phyloP scores from a whole-genome alignment of 768 basidiomycete species.

The Ephemerocybe angulata region DNA sequence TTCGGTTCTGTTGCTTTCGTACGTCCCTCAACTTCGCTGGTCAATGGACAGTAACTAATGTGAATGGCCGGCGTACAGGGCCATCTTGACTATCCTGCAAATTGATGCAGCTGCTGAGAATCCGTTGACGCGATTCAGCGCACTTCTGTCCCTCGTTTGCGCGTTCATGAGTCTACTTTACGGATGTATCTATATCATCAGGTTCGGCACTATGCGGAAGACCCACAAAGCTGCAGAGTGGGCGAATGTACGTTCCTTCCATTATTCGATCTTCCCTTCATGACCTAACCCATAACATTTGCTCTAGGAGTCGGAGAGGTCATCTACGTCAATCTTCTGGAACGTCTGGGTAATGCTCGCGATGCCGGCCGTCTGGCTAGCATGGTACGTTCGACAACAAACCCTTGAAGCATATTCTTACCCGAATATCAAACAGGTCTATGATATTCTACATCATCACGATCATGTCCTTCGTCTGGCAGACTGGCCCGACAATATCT shows the following conservation, averaged over 20 bases:
- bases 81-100: conserved; percentile 19
- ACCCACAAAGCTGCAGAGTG: conserved; percentile 58
- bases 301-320: conserved; percentile 46
- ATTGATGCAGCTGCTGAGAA: not conserved
- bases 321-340: conserved; percentile 33
- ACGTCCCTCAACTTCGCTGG: conserved; percentile 6
- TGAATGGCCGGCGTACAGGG: conserved; percentile 22
- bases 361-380: conserved; percentile 58
- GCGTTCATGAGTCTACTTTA: conserved; percentile 48
- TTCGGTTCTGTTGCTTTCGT: conserved; percentile 25
- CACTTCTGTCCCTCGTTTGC: not conserved
- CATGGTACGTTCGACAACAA: conserved; percentile 46
- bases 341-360: conserved; percentile 65
- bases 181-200: conserved; percentile 58
- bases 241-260: conserved; percentile 42
- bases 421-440: conserved; percentile 34
- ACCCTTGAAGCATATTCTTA: not conserved
- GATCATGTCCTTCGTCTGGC: conserved; percentile 63
- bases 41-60: not conserved
- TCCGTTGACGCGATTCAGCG: not conserved
- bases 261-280: not conserved
- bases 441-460: conserved; percentile 53
- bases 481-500: conserved; percentile 42
- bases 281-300: not conserved
- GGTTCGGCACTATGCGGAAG: conserved; percentile 59